phyloP scores from a whole-genome alignment of 768 basidiomycete genomes.

The Pleurotus tuber-regium region DNA sequence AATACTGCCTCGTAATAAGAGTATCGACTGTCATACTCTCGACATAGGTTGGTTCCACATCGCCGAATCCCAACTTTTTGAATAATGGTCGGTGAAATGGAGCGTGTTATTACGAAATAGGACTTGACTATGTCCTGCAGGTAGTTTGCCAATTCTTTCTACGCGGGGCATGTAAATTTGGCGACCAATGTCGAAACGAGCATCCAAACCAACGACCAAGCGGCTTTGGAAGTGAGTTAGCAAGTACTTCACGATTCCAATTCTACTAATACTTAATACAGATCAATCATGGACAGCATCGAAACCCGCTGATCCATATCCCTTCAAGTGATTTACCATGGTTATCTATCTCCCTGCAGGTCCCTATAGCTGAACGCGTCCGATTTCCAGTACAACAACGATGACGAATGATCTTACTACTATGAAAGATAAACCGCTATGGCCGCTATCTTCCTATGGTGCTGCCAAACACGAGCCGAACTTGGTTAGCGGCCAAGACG shows the following conservation, averaged over 20 bases:
- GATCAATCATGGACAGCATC: neutral
- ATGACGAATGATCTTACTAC: constrained; percentile 63
- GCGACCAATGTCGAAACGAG: constrained; percentile 62
- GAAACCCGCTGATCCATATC: constrained; percentile 20
- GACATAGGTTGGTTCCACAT: too few relatives aligned
- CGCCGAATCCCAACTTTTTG: too few relatives aligned
- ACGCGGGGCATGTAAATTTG: constrained; percentile 66
- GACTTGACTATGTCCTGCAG: too few relatives aligned
- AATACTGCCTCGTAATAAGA: too few relatives aligned
- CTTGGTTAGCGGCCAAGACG: constrained; percentile 63
- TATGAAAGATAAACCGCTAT: constrained; percentile 65
- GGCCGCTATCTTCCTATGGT: constrained; percentile 78
- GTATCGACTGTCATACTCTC: too few relatives aligned
- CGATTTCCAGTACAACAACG: constrained; percentile 47
- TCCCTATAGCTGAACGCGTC: constrained; percentile 2
- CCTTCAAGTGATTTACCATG: constrained; percentile 36
- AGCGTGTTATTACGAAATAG: too few relatives aligned
- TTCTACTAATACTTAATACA: too few relatives aligned
- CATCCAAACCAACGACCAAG: constrained; percentile 43
- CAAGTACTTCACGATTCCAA: too few relatives aligned
- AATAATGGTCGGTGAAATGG: too few relatives aligned
- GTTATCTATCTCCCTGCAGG: neutral
- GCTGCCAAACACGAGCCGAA: constrained; percentile 73
- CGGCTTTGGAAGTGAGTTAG: constrained; percentile 52
- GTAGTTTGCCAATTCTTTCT: constrained; percentile 60